Conservation (phyloP, 129 eudicot species). For the Flaveria linearis region DNA sequence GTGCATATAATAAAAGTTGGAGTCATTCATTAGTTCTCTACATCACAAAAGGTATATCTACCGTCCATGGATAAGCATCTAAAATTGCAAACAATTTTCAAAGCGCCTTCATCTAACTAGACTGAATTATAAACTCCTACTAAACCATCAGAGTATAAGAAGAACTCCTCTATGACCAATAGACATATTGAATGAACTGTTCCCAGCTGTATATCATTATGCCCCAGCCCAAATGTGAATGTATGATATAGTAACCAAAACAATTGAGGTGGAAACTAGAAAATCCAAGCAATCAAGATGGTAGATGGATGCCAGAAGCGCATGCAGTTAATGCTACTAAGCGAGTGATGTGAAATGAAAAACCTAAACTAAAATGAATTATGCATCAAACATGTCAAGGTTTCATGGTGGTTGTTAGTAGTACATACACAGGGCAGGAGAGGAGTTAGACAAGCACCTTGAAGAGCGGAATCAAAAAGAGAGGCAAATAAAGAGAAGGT, state of each 20-base stretch:
- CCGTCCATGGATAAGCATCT: neutral
- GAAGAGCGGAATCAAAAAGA: constrained; percentile 78
- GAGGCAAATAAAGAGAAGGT: constrained; percentile 72
- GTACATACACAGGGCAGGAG: constrained; percentile 9
- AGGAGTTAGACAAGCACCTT: constrained; percentile 54
- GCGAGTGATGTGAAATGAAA: neutral
- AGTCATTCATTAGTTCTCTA: neutral
- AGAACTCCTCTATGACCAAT: too few species aligned
- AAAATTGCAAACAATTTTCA: neutral
- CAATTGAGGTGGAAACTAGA: too few species aligned
- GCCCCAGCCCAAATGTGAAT: too few species aligned
- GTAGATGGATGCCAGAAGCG: too few species aligned
- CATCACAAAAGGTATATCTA: too few species aligned
- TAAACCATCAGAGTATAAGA: neutral
- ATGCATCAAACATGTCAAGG: too few species aligned
- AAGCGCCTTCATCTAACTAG: neutral
- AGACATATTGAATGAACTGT: too few species aligned
- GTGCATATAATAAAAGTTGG: neutral
- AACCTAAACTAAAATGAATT: neutral
- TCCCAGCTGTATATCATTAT: too few species aligned
- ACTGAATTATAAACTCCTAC: neutral
- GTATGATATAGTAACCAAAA: too few species aligned
- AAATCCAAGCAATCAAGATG: too few species aligned
- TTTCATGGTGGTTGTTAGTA: neutral
- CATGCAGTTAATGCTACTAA: neutral